Conservation (phyloP, 2,329 filamentous ascomycete genomes). For the Westerdykella sp. region DNA sequence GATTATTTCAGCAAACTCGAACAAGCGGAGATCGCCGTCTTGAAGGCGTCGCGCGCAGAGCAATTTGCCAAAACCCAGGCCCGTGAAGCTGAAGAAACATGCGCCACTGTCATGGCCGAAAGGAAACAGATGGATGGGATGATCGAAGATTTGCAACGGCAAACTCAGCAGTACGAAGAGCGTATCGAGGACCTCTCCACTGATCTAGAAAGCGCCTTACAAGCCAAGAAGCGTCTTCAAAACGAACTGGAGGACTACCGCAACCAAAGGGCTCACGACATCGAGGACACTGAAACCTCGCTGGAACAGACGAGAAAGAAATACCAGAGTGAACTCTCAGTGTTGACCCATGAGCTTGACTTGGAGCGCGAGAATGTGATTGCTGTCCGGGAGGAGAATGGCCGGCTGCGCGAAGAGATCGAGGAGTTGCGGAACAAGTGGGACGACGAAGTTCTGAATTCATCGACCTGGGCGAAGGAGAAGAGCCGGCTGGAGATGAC, state of each 20-base stretch:
- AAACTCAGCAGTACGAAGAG: constrained; percentile 85
- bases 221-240: constrained; percentile 89
- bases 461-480: constrained; percentile 97
- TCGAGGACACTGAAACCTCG: constrained; percentile 92
- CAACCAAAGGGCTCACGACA: constrained; percentile 87
- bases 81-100: constrained; percentile 85
- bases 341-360: constrained; percentile 85
- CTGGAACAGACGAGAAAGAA: constrained; percentile 97
- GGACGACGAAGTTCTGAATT: constrained; percentile 97
- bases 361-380: constrained; percentile 86
- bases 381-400: constrained; percentile 76
- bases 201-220: constrained; percentile 75
- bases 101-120: constrained; percentile 83
- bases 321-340: constrained; percentile 88
- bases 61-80: constrained; percentile 90
- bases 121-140: constrained; percentile 81
- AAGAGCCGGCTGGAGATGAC: constrained; percentile 88
- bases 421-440: constrained; percentile 93
- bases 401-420: constrained; percentile 85
- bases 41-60: constrained; percentile 86
- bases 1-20: constrained; percentile 97
- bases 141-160: constrained; percentile 83
- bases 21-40: constrained; percentile 89
- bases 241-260: constrained; percentile 97
- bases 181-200: constrained; percentile 86